Conservation (phyloP, 2,329 filamentous ascomycete genomes). For the Cladophialophora immunda region DNA sequence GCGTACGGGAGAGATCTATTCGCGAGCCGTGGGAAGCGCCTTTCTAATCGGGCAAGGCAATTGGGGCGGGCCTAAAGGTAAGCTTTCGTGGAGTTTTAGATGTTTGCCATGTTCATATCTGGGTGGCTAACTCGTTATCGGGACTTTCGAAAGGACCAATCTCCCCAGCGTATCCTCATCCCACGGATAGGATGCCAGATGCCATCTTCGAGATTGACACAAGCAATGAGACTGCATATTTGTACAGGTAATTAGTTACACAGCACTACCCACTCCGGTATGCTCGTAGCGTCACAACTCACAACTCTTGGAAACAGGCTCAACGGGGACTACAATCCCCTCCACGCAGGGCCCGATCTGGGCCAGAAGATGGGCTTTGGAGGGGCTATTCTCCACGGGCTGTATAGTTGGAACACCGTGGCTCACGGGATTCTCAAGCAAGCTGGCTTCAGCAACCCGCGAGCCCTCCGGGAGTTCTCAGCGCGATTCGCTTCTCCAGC, state of each 20-base stretch:
- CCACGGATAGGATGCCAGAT: background rate
- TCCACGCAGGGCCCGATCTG: conserved; percentile 46
- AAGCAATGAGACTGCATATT: background rate
- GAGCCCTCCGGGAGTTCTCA: conserved; percentile 53
- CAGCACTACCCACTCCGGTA: background rate
- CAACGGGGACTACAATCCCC: conserved; percentile 61
- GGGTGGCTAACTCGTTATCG: conserved; percentile 41
- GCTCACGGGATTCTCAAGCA: conserved; percentile 54
- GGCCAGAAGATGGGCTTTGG: too few relatives aligned
- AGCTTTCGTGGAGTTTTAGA: conserved; percentile 14
- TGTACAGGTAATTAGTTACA: conserved; percentile 5
- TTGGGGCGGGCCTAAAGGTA: conserved; percentile 55
- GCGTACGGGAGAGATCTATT: conserved; percentile 51
- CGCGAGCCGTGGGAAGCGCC: conserved; percentile 50
- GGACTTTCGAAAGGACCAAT: conserved; percentile 45
- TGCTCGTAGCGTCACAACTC: background rate
- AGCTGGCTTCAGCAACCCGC: conserved; percentile 53
- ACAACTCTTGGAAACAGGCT: conserved; percentile 40
- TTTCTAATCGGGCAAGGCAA: conserved; percentile 60
- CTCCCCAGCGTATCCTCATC: conserved; percentile 49
- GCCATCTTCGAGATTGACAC: background rate
- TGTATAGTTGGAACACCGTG: conserved; percentile 59
- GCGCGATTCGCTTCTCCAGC: conserved; percentile 59
- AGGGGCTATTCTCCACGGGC: conserved; percentile 57
- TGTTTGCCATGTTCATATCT: too few relatives aligned